Conservation (phyloP, 169 alveolate species). For the Theileria orientalis region DNA sequence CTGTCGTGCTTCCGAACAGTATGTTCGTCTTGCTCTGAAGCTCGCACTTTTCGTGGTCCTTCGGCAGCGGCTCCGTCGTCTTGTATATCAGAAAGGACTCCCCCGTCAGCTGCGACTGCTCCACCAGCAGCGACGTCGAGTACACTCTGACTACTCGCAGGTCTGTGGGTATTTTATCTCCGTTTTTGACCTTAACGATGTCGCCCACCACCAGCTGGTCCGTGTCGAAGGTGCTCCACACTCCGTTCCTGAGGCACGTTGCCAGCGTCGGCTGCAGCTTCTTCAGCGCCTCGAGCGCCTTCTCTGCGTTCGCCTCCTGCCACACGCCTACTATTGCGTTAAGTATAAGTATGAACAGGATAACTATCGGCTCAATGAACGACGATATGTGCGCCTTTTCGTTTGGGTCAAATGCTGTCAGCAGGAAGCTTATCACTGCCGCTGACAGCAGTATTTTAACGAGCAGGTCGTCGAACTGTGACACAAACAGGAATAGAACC, state of each 20-base stretch:
- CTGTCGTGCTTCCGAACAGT: conserved; percentile 92
- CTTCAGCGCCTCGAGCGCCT: conserved; percentile 95
- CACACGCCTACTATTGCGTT: conserved; percentile 97
- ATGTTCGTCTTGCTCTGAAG: conserved; percentile 84
- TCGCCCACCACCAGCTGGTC: conserved; percentile 96
- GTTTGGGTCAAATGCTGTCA: conserved; percentile 89
- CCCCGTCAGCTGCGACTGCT: conserved; percentile 96
- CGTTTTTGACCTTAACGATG: conserved; percentile 91
- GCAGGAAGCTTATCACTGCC: conserved; percentile 91
- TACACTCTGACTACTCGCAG: conserved; percentile 87
- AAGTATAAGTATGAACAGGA: conserved; percentile 88
- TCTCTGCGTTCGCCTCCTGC: conserved; percentile 98
- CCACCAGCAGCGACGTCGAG: conserved; percentile 91
- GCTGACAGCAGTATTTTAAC: conserved; percentile 94
- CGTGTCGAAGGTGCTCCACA: conserved; percentile 89
- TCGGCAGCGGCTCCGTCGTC: conserved; percentile 72
- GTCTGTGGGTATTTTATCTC: conserved; percentile 99
- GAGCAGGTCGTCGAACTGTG: conserved; percentile 92
- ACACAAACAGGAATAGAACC: conserved; percentile 85
- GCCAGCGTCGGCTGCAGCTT: conserved; percentile 92
- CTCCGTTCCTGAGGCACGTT: conserved; percentile 88
- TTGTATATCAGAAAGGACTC: conserved; percentile 90
- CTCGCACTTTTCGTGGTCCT: conserved; percentile 67
- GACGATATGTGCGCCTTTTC: conserved; percentile 91
- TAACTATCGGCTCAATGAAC: conserved; percentile 96